Base-by-base conservation (phyloP, 2,329 filamentous ascomycete genomes). In the Pseudogymnoascus sp. region DNA sequence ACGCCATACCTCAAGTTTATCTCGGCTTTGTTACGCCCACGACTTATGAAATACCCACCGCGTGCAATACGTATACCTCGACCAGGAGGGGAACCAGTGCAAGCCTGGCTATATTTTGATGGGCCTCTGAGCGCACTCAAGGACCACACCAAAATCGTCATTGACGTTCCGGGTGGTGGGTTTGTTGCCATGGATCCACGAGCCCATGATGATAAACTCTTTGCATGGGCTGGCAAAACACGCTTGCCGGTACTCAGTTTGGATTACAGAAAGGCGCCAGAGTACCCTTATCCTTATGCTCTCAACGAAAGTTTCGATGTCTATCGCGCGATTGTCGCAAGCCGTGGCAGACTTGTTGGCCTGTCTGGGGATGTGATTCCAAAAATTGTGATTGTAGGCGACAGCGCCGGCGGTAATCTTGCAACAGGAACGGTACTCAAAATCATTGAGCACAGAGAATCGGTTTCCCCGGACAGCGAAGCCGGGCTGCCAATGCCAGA, bases 171-270 rank as follows among this genome's bases (percentile, higher is more conserved):
- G 0, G 94, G 94, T 1, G 94, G 94, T 33, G 94, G 94, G 0
- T 99, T 95, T 66, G 92, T 99, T 10, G 92, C 94, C 15, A 99
- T 99, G 94, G 86, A 90, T 63, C 94, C 94, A n/a, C 81, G 94
- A 54, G 90, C 88, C 68, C 92, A 95, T 68, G 94, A 99, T 71
- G 94, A 99, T 74, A 96, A 95, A 74, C 79, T 99, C 15, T 84
- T 96, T 67, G 86, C 89, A 1, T 99, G 94, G 94, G 91, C 94
- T 0, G 89, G 88, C 13, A 92, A 89, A 73, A 90, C 90, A 0
- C 90, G 92, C 0, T 73, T 96, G n/a, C 93, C 94, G 0, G 82
- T 99, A 5, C 76, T 99, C 61, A 96, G 93, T 68, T 75, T 99
- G 63, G 92, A 99, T 71, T 99, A 99, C 75, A 84, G 83, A 67